Percentiles rank a stretch among this genome's conserved stretches.
Evolutionary conservation across 2,329 filamentous ascomycete species (phyloP).

Genomic region (Parascedosporium putredinis): DNA sequence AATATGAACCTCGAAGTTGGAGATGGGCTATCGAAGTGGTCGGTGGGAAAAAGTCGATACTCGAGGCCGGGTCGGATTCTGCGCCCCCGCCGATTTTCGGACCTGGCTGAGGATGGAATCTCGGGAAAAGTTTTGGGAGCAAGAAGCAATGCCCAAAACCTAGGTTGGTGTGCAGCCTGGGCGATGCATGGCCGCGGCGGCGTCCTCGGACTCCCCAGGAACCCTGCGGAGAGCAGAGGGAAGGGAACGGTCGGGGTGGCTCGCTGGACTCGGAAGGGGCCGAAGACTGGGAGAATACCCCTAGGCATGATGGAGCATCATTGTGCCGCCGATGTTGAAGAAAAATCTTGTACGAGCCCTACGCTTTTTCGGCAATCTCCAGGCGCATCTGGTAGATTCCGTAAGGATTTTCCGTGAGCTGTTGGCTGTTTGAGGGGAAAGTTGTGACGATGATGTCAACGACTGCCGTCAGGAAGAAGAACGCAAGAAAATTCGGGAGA

Average conservation of each 20-base stretch:
- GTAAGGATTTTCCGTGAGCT: not conserved
- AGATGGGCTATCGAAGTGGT: not conserved
- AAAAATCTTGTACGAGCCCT: not conserved
- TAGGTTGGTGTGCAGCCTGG: not conserved
- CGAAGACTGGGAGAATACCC: slow-evolving; percentile 9
- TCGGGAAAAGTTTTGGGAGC: too few relatives aligned
- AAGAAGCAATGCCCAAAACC: too few relatives aligned
- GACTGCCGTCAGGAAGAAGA: not conserved
- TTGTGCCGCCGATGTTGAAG: slow-evolving; percentile 4
- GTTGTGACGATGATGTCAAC: not conserved
- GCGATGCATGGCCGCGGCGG: not conserved
- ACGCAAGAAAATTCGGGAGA: not conserved
- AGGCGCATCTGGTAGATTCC: not conserved
- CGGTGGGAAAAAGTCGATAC: not conserved
- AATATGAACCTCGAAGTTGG: not conserved
- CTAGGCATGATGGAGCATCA: slow-evolving; percentile 9
- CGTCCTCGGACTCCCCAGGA: too few relatives aligned
- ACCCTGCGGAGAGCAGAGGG: not conserved
- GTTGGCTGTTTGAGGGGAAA: not conserved
- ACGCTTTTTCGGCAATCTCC: not conserved
- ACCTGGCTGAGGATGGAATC: not conserved
- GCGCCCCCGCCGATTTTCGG: too few relatives aligned
- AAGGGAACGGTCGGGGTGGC: not conserved
- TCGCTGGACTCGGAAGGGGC: slow-evolving; percentile 6
- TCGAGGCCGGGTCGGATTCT: not conserved